Conservation (phyloP, 805 yeast genomes). For the Metschnikowia lachancei region DNA sequence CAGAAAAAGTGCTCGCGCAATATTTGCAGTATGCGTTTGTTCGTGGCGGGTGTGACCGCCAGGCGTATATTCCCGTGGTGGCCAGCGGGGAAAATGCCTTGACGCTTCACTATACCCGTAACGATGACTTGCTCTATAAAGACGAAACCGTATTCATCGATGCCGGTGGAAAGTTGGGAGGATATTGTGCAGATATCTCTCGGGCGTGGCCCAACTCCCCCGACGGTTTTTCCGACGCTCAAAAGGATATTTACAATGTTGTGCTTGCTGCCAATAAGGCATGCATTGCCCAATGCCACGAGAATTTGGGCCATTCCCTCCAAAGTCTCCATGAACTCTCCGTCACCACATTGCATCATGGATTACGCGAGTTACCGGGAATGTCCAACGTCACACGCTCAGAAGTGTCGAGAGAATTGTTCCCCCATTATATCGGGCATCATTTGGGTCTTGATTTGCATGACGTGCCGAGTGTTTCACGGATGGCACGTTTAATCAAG, state of each 20-base stretch:
- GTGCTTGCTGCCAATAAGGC: constrained; percentile 78
- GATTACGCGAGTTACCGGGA: constrained; percentile 68
- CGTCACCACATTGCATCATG: constrained; percentile 55
- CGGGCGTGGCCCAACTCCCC: constrained; percentile 93
- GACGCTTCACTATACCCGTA: constrained; percentile 90
- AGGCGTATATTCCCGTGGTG: constrained; percentile 93
- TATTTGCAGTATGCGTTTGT: constrained; percentile 80
- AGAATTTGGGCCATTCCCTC: constrained; percentile 49
- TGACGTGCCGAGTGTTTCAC: constrained; percentile 66
- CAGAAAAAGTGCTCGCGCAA: constrained; percentile 78
- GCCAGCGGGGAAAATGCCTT: constrained; percentile 91
- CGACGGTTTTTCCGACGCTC: constrained; percentile 66
- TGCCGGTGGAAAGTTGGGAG: constrained; percentile 92
- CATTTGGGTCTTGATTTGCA: constrained; percentile 91
- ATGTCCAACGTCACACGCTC: constrained; percentile 49
- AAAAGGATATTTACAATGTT: constrained; percentile 82
- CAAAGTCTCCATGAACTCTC: constrained; percentile 76
- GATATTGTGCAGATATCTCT: constrained; percentile 93
- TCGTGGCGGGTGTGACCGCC: constrained; percentile 82
- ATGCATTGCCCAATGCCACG: constrained; percentile 71
- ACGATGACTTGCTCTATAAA: constrained; percentile 73
- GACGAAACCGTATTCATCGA: constrained; percentile 89
- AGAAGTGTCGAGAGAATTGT: constrained; percentile 53
- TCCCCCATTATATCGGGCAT: constrained; percentile 96
- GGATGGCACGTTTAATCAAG: constrained; percentile 49